phyloP scores from a whole-genome alignment of 164 flowering plant genomes.

The Tetracentron sinense region DNA sequence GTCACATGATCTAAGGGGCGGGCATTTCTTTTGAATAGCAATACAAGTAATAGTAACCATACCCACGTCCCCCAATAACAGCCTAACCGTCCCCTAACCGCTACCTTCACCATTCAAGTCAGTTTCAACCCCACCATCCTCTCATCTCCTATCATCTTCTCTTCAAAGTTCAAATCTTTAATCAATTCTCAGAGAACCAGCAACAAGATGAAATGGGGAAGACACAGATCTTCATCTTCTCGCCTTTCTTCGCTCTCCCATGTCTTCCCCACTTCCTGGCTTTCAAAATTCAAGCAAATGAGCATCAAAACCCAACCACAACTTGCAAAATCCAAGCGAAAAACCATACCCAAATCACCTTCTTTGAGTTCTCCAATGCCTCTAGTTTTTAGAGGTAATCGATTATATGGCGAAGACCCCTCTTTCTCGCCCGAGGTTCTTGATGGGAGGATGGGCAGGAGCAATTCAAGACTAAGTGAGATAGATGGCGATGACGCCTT shows the following conservation, averaged over 20 bases:
- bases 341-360: constrained; percentile 14
- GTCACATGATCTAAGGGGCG: constrained; percentile 53
- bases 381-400: constrained; percentile 19
- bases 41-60: neutral
- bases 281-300: constrained; percentile 58
- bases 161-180: neutral
- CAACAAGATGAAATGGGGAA: constrained; percentile 56
- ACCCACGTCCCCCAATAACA: neutral
- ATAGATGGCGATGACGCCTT: constrained; percentile 27
- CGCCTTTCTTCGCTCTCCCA: constrained; percentile 34
- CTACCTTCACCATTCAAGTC: neutral
- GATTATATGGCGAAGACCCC: constrained; percentile 18
- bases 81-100: constrained; percentile 8
- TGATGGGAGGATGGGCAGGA: neutral
- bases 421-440: constrained; percentile 11
- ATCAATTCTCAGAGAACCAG: neutral
- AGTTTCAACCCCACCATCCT: constrained; percentile 3
- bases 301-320: constrained; percentile 18
- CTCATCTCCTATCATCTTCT: neutral
- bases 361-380: constrained; percentile 9
- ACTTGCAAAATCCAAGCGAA: constrained; percentile 21
- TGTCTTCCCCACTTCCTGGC: constrained; percentile 60
- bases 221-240: constrained; percentile 36
- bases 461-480: neutral
- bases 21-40: constrained; percentile 44